These are phyloP conservation scores for Coffea canephora DNA, from an alignment of 257 asterid genomes.

Conservation along the genomic window DNA sequence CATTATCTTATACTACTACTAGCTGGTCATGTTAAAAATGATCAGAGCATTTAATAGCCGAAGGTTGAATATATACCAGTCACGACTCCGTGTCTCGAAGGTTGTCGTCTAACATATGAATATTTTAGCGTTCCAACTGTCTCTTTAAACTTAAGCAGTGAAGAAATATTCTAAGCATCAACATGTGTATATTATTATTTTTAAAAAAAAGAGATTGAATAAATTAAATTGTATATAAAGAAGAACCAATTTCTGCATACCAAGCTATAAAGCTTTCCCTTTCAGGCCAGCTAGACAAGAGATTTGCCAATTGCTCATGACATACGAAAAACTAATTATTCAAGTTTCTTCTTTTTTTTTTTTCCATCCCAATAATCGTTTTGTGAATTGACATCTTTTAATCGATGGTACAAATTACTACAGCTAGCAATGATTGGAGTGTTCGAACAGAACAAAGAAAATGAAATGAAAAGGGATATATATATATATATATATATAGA, in stretches of 20 bases:
- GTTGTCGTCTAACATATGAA: conserved; percentile 5
- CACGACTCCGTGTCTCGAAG: conserved; percentile 13
- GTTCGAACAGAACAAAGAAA: background rate
- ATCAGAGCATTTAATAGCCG: conserved; percentile 9
- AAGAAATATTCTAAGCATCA: background rate
- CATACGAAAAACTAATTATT: background rate
- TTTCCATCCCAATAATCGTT: no score
- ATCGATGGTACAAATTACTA: background rate
- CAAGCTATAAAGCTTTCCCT: background rate
- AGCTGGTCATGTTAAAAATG: background rate
- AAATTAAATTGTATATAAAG: background rate
- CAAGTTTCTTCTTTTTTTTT: background rate
- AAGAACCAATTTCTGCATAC: background rate
- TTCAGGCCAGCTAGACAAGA: background rate
- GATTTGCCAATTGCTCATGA: background rate
- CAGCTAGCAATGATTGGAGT: conserved; percentile 10
- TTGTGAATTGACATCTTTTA: background rate
- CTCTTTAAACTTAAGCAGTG: background rate
- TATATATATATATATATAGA: no score
- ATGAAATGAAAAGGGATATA: background rate
- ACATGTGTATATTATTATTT: background rate
- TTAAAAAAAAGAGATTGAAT: background rate
- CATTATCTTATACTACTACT: no score
- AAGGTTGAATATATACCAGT: conserved; percentile 8
- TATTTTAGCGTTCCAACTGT: background rate